Evolutionary conservation across 345 rosid species (phyloP), one percentile per base, ranked within the genome.

Genomic region (Eucalyptus regnans): DNA sequence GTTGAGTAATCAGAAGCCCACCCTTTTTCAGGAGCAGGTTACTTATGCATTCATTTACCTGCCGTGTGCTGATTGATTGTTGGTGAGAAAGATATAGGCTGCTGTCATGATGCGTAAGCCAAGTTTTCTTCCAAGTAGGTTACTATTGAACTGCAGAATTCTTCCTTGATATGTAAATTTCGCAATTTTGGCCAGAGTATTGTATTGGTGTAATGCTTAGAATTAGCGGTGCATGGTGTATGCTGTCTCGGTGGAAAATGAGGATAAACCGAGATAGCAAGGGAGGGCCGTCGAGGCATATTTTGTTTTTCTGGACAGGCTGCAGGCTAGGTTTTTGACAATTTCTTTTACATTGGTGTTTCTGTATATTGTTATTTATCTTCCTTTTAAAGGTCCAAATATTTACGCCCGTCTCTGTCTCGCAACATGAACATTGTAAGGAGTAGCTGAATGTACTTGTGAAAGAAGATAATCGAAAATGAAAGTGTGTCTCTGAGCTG

Each of bases 1-100:
- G 93, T 89, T 37, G 99, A 94, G 89, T 95, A 92, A 93, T 71
- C 86, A 41, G 51, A 43, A 66, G 62, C 37, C 50, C 41, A 49
- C 7, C 27, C 23, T 41, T 62, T 27, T 37, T 50, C 23, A 31
- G 87, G 87, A 86, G 10, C 14, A 76, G 27, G 27, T 76, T 76
- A 18, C 2, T 13, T 6, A 76, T 76, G 48, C 83, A 76, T 76
- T 76, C 81, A 71, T 17, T 71, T 9, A 41, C 48, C 48, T 76
- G 48, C 83, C 83, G 41, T 41, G 83, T 3, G 48, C 48, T 76
- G 48, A 76, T 76, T 76, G 7, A 9, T 76, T 18, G 83, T 76
- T 76, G 27, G 48, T 43, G 27, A 37, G 83, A 76, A 29, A 41
- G 48, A 33, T 33, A 76, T 76, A 76, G 83, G 48, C 83, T 41